Evolutionary conservation across 345 rosid genomes (phyloP).

Genomic region (Clausena lansium): DNA sequence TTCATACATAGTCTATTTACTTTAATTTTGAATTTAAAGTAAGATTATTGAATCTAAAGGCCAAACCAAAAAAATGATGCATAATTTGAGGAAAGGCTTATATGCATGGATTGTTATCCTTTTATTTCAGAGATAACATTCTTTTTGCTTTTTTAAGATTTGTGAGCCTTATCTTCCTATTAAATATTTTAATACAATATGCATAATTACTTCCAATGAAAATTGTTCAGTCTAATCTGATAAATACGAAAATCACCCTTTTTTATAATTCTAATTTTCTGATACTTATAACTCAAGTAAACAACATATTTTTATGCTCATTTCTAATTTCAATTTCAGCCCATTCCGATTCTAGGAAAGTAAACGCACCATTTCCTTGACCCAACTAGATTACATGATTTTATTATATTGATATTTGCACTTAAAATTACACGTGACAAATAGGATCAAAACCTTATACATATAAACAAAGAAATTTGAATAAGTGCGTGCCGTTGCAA

Average conservation of each 20-base stretch:
- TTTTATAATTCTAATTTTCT: not conserved
- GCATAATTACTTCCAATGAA: not conserved
- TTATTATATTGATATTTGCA: too few relatives aligned
- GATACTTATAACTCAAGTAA: too few relatives aligned
- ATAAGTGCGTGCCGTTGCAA: too few relatives aligned
- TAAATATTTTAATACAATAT: not conserved
- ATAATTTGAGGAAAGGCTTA: not conserved
- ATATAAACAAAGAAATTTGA: too few relatives aligned
- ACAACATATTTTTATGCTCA: too few relatives aligned
- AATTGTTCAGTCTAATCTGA: not conserved
- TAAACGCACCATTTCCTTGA: too few relatives aligned
- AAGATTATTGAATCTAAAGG: not conserved
- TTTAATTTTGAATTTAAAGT: too few relatives aligned
- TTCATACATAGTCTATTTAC: too few relatives aligned
- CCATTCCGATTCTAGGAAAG: rapidly evolving
- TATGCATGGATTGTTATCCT: not conserved
- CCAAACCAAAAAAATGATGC: not conserved
- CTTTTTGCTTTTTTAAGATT: not conserved
- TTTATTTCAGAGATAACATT: not conserved
- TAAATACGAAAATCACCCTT: not conserved
- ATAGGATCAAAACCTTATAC: too few relatives aligned
- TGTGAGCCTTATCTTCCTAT: not conserved
- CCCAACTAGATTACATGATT: too few relatives aligned
- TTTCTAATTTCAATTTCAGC: too few relatives aligned
- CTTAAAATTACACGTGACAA: too few relatives aligned